Base-by-base conservation (phyloP, 2,329 filamentous ascomycete genomes). In the Trichoderma sp. region DNA sequence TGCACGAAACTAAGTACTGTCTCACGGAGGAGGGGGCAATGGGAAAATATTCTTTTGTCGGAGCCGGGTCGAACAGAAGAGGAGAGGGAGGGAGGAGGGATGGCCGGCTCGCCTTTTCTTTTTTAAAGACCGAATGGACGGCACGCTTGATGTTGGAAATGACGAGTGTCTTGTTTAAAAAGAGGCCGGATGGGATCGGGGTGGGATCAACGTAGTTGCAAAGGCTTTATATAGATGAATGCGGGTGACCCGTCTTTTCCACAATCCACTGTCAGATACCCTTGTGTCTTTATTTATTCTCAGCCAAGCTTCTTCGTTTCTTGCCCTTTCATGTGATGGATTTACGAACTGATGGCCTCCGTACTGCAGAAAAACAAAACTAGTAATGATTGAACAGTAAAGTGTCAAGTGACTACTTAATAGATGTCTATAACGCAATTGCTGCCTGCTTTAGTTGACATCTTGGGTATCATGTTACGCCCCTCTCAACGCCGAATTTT, bases 201-300 rank as follows among this genome's bases (percentile, higher is more conserved):
- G 53, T 31, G 35, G 53, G 27, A 62, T 62, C 21, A 45, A 63
- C n/a, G 62, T 74, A 74, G 71, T 74, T 66, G 71, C 62, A 38
- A 74, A 21, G 62, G 59, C 41, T 50, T 65, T 65, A 66, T 74
- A 66, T 74, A 74, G 71, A 74, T 66, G 62, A 74, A 74, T 59
- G 60, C 71, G 71, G 71, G 71, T 72, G 68, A 72, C 68, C 68
- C 68, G 38, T 74, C 71, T 74, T 74, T 74, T 67, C 63, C 72
- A 74, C 63, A 74, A 74, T 74, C 50, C 62, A 74, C 35, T 74
- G 60, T 60, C 63, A 67, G 60, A 67, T 74, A 67, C 64, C 60
- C 62, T 63, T 27, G 60, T 59, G 60, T 74, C 71, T 66, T 65
- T 73, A 64, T 69, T 64, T 27, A 33, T 72, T 50, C 35, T 35